Conservation (phyloP, 2,329 filamentous ascomycete species). For the Lachnellula arida region DNA sequence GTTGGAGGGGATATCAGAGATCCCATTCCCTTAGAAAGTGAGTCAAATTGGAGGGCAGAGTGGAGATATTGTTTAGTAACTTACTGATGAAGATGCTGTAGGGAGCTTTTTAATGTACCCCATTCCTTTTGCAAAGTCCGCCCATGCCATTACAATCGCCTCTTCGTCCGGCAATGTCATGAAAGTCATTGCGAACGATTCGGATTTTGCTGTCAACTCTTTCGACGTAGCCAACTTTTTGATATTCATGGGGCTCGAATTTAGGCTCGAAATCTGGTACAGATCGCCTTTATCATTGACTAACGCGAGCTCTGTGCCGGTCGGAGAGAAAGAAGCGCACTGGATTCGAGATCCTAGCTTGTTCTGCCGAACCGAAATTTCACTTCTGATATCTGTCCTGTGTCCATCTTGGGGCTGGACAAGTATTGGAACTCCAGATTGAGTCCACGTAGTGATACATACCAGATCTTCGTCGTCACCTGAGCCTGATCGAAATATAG, state of each 20-base stretch:
- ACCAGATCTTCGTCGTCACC: constrained; percentile 35
- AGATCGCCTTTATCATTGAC: constrained; percentile 39
- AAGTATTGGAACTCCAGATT: constrained; percentile 37
- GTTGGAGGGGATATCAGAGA: not conserved
- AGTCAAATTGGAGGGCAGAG: not conserved
- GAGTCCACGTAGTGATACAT: constrained; percentile 40
- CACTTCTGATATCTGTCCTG: constrained; percentile 33
- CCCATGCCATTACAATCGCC: constrained; percentile 37
- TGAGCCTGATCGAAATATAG: constrained; percentile 33
- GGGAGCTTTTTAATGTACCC: constrained; percentile 32
- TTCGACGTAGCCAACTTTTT: constrained; percentile 34
- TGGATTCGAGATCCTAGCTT: constrained; percentile 38
- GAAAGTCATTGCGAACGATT: constrained; percentile 36
- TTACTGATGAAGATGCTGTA: constrained; percentile 1
- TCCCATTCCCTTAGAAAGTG: not conserved
- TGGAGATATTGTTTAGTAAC: not conserved
- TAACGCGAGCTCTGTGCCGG: constrained; percentile 36
- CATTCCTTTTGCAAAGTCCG: constrained; percentile 32
- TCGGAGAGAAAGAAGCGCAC: constrained; percentile 36
- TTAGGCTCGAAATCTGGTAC: constrained; percentile 36
- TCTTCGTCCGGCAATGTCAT: constrained; percentile 37
- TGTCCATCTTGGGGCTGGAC: constrained; percentile 37
- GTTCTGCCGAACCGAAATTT: constrained; percentile 28
- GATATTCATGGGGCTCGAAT: constrained; percentile 37
- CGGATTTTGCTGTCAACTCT: constrained; percentile 36